phyloP scores from a whole-genome alignment of 1,284 basidiomycete species.

The Leccinum insolens region DNA sequence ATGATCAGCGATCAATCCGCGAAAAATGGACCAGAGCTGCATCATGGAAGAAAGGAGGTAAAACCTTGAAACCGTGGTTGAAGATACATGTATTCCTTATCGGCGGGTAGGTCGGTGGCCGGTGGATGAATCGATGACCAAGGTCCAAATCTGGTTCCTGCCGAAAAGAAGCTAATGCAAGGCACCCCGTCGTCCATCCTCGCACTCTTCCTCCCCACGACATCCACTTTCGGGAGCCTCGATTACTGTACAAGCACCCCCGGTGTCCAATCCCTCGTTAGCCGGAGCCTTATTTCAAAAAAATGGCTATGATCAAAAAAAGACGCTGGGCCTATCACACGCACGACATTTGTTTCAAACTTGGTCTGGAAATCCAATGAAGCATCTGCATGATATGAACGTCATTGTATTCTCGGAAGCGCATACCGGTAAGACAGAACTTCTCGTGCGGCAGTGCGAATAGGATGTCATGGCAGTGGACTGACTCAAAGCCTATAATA shows the following conservation, averaged over 20 bases:
- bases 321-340: not conserved
- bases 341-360: not conserved
- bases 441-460: not conserved
- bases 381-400: not conserved
- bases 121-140: not conserved
- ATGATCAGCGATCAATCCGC: not conserved
- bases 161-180: not conserved
- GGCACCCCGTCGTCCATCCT: not conserved
- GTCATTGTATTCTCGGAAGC: not conserved
- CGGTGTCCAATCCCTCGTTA: conserved; percentile 8
- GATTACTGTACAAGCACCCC: conserved; percentile 2
- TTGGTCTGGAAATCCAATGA: not conserved
- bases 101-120: not conserved
- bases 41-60: not conserved
- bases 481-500: conserved; percentile 18
- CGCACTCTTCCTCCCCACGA: not conserved
- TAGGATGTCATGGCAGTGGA: conserved; percentile 2
- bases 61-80: not conserved
- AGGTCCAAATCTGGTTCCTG: conserved; percentile 6
- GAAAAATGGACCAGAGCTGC: not conserved
- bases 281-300: not conserved
- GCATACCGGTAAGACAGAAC: not conserved
- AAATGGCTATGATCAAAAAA: conserved; percentile 10
- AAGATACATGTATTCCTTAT: not conserved
- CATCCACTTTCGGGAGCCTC: not conserved